A percentile compares a stretch with the other conserved stretches of the same genome.
phyloP scores from a whole-genome alignment of 1,284 basidiomycete species.

The Pascua sp. region DNA sequence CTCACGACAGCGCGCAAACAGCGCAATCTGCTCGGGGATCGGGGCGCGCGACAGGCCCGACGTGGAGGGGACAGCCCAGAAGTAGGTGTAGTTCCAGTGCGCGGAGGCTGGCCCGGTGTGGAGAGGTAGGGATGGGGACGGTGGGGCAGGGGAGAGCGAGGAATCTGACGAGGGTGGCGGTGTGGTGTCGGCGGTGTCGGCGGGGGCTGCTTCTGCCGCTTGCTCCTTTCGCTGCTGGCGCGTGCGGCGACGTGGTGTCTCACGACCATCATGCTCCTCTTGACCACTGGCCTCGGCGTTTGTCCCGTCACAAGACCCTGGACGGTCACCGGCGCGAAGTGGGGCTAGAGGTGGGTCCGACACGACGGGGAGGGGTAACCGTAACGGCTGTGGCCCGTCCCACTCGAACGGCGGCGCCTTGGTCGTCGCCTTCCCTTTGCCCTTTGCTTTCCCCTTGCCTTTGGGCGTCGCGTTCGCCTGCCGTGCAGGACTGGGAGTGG shows the following conservation, averaged over 20 bases:
- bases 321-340: background rate
- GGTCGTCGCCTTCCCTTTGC: background rate
- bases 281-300: too few relatives aligned
- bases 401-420: slow-evolving; percentile 1
- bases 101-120: slow-evolving; percentile 1
- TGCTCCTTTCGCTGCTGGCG: background rate
- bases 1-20: slow-evolving; percentile 11
- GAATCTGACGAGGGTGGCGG: background rate
- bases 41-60: slow-evolving; percentile 46
- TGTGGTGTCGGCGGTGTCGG: background rate
- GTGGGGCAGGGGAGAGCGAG: background rate
- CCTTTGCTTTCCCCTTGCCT: background rate
- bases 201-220: background rate
- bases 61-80: slow-evolving; percentile 49
- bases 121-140: slow-evolving; percentile 3
- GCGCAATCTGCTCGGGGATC: slow-evolving; percentile 7
- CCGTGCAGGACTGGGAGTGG: background rate
- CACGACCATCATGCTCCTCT: too few relatives aligned
- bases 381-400: background rate
- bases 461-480: background rate
- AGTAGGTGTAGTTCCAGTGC: slow-evolving; percentile 31
- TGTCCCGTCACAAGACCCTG: background rate
- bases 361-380: background rate
- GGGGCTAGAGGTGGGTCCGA: background rate
- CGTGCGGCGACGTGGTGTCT: too few relatives aligned